Evolutionary conservation across 2,329 filamentous ascomycete species (phyloP).

Genomic region (Trichoderma koningii): DNA sequence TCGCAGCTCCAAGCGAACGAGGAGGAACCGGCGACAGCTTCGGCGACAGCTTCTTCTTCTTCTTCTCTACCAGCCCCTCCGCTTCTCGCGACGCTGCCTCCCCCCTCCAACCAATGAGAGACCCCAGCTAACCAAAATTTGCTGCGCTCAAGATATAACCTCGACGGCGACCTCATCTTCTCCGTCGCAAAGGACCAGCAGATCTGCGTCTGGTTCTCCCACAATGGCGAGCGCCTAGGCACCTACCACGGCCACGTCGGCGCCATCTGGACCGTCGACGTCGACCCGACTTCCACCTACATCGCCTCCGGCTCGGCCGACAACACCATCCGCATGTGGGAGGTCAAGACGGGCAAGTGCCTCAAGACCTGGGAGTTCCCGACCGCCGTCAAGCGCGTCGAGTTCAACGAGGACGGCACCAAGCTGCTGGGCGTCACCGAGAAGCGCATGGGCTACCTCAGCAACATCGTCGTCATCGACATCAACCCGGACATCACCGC

Average conservation of each 20-base stretch:
- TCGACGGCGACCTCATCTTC: conserved; percentile 95
- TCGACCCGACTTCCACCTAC: conserved; percentile 87
- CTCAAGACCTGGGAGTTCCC: conserved; percentile 98
- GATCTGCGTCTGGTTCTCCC: conserved; percentile 94
- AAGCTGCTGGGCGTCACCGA: conserved; percentile 92
- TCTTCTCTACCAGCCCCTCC: conserved; percentile 9
- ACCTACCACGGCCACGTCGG: conserved; percentile 97
- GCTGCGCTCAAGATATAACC: conserved; percentile 67
- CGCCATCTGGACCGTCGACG: conserved; percentile 97
- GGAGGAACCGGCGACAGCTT: background rate
- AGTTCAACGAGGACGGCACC: conserved; percentile 93
- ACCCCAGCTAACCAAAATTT: conserved; percentile 19
- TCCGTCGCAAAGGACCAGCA: conserved; percentile 95
- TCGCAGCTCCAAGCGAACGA: conserved; percentile 22
- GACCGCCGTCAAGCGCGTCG: conserved; percentile 95
- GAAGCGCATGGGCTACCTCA: conserved; percentile 96
- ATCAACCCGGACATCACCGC: conserved; percentile 81
- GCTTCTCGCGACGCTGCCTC: conserved; percentile 1
- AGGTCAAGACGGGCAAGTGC: conserved; percentile 87
- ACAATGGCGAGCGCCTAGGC: conserved; percentile 96
- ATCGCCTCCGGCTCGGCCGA: conserved; percentile 95
- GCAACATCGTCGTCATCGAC: conserved; percentile 90
- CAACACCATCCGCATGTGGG: conserved; percentile 97
- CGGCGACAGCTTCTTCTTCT: background rate
- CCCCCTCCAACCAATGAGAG: conserved; percentile 11